Evolutionary conservation across 768 basidiomycete species (phyloP).

Genomic region (Hortiboletus campestris): DNA sequence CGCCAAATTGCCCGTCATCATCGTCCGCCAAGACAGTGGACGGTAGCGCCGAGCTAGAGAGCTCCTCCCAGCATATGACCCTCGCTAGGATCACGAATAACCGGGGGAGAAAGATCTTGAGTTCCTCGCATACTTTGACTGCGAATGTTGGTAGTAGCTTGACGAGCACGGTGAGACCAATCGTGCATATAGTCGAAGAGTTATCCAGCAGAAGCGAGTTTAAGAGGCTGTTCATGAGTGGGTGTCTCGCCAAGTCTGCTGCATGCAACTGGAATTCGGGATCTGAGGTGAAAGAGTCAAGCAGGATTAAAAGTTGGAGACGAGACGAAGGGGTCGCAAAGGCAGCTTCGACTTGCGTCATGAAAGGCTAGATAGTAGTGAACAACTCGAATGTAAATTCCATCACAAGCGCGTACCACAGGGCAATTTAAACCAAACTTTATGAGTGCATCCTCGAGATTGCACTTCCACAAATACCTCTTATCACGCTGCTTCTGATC

Average conservation of each 20-base stretch:
- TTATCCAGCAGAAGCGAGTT: slow-evolving; percentile 70
- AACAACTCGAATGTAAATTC: slow-evolving; percentile 6
- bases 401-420: slow-evolving; percentile 47
- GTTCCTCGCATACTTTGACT: slow-evolving; percentile 51
- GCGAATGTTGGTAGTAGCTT: slow-evolving; percentile 78
- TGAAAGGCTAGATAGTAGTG: slow-evolving; percentile 53
- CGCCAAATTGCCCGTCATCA: not conserved
- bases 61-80: slow-evolving; percentile 72
- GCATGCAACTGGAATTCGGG: slow-evolving; percentile 50
- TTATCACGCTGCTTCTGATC: slow-evolving; percentile 60
- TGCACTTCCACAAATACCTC: slow-evolving; percentile 69
- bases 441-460: slow-evolving; percentile 73
- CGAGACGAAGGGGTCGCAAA: slow-evolving; percentile 61
- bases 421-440: slow-evolving; percentile 62
- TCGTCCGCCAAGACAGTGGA: slow-evolving; percentile 38
- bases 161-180: slow-evolving; percentile 60
- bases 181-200: slow-evolving; percentile 67
- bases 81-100: slow-evolving; percentile 68
- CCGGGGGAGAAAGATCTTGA: slow-evolving; percentile 61
- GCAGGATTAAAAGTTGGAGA: slow-evolving; percentile 65
- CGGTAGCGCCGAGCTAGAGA: slow-evolving; percentile 35
- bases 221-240: slow-evolving; percentile 63
- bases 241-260: slow-evolving; percentile 53
- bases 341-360: slow-evolving; percentile 62
- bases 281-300: slow-evolving; percentile 60